These are phyloP conservation scores for Lecanoromycetidae sp. DNA, from an alignment of 2,329 filamentous ascomycete genomes.

Conservation along the genomic window DNA sequence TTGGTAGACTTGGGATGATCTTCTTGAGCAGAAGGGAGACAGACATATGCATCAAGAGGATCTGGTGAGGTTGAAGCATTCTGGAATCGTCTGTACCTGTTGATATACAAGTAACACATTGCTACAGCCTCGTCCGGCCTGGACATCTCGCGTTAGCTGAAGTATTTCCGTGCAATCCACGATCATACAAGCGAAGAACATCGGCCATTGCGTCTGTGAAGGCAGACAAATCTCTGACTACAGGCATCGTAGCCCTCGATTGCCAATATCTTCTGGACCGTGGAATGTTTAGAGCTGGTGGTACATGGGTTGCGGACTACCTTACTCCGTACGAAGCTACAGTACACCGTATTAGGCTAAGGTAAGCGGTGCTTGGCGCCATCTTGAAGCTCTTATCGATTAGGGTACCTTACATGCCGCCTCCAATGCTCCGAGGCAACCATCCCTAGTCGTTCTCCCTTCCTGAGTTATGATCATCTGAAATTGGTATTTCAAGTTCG, in stretches of 20 bases:
- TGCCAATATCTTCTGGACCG: no score
- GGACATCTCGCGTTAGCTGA: not conserved
- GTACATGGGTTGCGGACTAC: no score
- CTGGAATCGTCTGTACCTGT: slow-evolving; percentile 24
- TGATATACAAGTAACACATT: slow-evolving; percentile 26
- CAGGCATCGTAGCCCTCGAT: slow-evolving; percentile 9
- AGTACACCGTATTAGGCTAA: no score
- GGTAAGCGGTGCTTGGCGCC: no score
- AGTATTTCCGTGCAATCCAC: not conserved
- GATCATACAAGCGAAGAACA: slow-evolving; percentile 23
- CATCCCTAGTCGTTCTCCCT: no score
- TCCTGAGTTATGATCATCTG: not conserved
- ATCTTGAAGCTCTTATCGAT: no score
- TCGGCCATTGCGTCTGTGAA: slow-evolving; percentile 24
- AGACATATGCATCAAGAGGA: slow-evolving; percentile 24
- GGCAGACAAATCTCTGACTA: slow-evolving; percentile 1
- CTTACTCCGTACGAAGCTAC: no score
- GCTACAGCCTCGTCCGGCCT: slow-evolving; percentile 24
- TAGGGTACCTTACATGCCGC: no score
- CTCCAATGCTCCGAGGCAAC: no score
- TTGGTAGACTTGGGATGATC: not conserved
- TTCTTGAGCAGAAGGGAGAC: slow-evolving; percentile 2
- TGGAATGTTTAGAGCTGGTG: no score
- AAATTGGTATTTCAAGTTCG: not conserved
- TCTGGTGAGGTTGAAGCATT: slow-evolving; percentile 15